These are phyloP conservation scores for Pinus albicaulis DNA, from an alignment of 75 land plant genomes.

Conservation along the genomic window DNA sequence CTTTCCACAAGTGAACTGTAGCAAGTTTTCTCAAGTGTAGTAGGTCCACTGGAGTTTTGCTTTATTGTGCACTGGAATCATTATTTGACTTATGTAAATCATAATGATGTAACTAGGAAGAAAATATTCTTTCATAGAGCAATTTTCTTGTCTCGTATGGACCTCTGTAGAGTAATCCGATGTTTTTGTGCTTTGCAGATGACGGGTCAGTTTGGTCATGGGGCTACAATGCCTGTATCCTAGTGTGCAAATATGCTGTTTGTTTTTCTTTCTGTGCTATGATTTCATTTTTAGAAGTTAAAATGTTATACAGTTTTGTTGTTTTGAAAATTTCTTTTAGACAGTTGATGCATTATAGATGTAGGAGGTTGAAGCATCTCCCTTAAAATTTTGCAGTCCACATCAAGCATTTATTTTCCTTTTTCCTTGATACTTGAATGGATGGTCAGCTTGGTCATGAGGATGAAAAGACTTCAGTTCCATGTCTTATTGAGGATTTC, in stretches of 20 bases:
- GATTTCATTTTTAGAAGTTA: not conserved
- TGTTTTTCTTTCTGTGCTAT: not conserved
- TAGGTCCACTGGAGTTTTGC: constrained; percentile 2
- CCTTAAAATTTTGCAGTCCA: not conserved
- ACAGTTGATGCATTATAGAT: no score
- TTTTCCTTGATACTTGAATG: constrained; percentile 55
- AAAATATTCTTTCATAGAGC: not conserved
- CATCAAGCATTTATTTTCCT: not conserved
- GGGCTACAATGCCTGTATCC: constrained; percentile 94
- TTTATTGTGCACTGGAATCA: not conserved
- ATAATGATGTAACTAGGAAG: not conserved
- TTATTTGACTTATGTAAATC: not conserved
- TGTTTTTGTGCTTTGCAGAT: constrained; percentile 36
- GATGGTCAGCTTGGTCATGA: constrained; percentile 82
- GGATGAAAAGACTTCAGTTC: constrained; percentile 30
- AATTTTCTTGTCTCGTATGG: not conserved
- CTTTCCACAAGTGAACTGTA: not conserved
- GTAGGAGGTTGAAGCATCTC: not conserved
- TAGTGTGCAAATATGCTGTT: constrained; percentile 1
- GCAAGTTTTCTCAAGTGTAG: not conserved
- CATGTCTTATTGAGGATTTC: constrained; percentile 28
- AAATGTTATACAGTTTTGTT: not conserved
- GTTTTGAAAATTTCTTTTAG: not conserved
- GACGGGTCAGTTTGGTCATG: constrained; percentile 89
- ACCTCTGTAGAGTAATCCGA: not conserved